Evolutionary conservation across 2,329 filamentous ascomycete genomes (phyloP), one percentile per base, ranked within the genome.

Genomic region (Calonectria pseudoreteaudii): DNA sequence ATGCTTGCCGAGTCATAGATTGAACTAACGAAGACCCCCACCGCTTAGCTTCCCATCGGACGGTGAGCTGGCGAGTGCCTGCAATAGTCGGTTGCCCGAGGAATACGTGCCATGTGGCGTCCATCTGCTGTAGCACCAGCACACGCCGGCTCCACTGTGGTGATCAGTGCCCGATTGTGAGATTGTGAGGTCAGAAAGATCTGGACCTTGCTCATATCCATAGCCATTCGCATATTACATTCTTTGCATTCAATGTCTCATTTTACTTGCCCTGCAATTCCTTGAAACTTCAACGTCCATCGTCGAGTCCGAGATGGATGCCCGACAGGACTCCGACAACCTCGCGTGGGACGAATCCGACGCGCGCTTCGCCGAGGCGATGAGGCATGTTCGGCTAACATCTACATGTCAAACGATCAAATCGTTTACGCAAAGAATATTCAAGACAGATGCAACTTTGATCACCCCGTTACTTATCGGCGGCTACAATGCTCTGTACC

Each of bases 331-430:
- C 52, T 77, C 77, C 52, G 81, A 83, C 49, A 78, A 80, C n/a
- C 73, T 82, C 56, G 82, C 79, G 3, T 83, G 78, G 81, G 80
- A 82, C 66, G 73, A 74, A 16, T 82, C 75, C 62, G 82, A 83
- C 66, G 79, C 80, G 53, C 60, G 68, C 47, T 81, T 72, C 71
- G 81, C 81, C 13, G 68, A 79, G 47, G 76, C 77, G 13, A 58
- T 76, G 31, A 81, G 80, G 58, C 71, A 80, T 34, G 72, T 82
- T 10, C 64, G 76, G 36, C 64, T 74, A 16, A 30, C 58, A n/a
- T 72, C 70, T 3, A 75, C 74, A 0, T 80, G 74, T 49, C 79
- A 75, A 34, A 74, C 76, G 53, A 52, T 81, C 20, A 75, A 77
- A 73, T 30, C 52, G 2, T 76, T 82, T 66, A 76, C 75, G 3